Conservation (phyloP, 164 flowering plant genomes). For the Protea cynaroides region DNA sequence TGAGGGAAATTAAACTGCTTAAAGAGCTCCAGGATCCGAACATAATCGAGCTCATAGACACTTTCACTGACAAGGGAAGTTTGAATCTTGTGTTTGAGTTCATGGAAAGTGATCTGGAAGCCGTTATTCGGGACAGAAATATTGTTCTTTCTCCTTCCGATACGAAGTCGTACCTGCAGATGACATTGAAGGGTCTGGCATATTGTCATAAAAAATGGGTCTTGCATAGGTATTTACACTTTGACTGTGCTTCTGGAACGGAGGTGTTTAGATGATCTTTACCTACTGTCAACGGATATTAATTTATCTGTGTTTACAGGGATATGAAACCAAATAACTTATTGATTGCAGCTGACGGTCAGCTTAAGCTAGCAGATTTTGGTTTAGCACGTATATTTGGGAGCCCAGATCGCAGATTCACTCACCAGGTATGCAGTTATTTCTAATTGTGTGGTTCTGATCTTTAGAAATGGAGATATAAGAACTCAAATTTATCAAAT, state of each 20-base stretch:
- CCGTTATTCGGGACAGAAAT: slow-evolving; percentile 89
- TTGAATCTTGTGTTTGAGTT: slow-evolving; percentile 95
- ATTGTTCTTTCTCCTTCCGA: slow-evolving; percentile 91
- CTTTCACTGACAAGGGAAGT: slow-evolving; percentile 91
- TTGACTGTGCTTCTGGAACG: neutral
- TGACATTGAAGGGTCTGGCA: slow-evolving; percentile 94
- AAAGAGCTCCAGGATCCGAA: slow-evolving; percentile 90
- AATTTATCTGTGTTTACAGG: slow-evolving; percentile 36
- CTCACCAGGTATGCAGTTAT: slow-evolving; percentile 64
- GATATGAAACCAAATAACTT: slow-evolving; percentile 99
- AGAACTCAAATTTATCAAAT: neutral
- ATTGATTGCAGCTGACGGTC: slow-evolving; percentile 80
- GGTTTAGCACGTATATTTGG: slow-evolving; percentile 96
- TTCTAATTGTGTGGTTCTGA: neutral
- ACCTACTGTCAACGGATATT: neutral
- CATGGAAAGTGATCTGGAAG: slow-evolving; percentile 98
- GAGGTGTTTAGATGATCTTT: neutral
- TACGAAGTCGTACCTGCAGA: slow-evolving; percentile 80
- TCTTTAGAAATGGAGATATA: neutral
- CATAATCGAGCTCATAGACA: slow-evolving; percentile 88
- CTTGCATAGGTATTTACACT: slow-evolving; percentile 60
- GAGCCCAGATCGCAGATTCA: slow-evolving; percentile 91
- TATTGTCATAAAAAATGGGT: slow-evolving; percentile 96
- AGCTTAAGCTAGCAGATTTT: slow-evolving; percentile 92
- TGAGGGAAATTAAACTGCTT: slow-evolving; percentile 87